Base-by-base conservation (phyloP, 257 asterid species). In the Jasminum sambac region DNA sequence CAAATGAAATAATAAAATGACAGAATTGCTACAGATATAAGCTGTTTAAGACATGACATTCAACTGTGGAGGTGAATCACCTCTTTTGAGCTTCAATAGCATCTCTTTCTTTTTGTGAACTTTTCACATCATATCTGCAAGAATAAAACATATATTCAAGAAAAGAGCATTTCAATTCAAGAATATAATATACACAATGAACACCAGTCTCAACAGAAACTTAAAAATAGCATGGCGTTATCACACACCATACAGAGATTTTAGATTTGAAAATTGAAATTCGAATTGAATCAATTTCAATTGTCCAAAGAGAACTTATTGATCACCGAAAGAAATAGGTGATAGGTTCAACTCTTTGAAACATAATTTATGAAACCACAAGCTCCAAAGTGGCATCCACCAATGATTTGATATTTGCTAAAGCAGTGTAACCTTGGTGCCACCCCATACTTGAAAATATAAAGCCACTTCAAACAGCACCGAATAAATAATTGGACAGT, bases 71-170 rank as follows among this genome's bases (percentile, higher is more conserved):
- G 34, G 68, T 50, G 44, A 65, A 43, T 12, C 78, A 88, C 98
- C 97, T 87, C 81, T 87, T 92, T 76, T 64, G 89, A 74, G 87
- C 84, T 81, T 68, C 80, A 58, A 84, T 69, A 11, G 72, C 19
- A 23, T 78, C 77, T 77, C 98, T 85, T 78, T 90, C 98, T 64
- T 71, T 78, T 80, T 75, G 82, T 41, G 96, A 80, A 77, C 95
- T 90, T 75, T 84, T 86, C 67, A 92, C 50, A 60, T 87, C 93
- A 83, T 87, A 90, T 83, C 97, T 92, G 87, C 68, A 75, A 70
- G 61, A 42, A 71, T 16, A 70, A 43, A 73, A 58, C 55, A 40
- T 62, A 57, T 73, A 44, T 23, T 61, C 63, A 76, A 63, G 65
- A 41, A 59, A 70, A 72, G 25, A 55, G 11, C 37, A 59, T 64